Evolutionary conservation across 2,329 filamentous ascomycete species (phyloP), one percentile per base, ranked within the genome.

Genomic region (Tympanopsis confertula): DNA sequence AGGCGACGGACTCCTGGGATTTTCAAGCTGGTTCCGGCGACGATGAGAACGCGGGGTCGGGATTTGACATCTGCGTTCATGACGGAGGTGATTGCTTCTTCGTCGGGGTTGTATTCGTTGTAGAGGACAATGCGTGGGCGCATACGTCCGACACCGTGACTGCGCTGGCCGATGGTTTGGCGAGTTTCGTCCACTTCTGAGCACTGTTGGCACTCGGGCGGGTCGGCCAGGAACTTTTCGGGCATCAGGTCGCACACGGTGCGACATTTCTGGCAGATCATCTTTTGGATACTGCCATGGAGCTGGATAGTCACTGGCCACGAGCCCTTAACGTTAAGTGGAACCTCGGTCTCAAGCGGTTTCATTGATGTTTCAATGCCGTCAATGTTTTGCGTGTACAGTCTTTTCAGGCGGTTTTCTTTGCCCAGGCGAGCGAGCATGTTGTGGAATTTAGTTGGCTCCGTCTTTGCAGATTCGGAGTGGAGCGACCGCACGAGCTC

Each of bases 91-190:
- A 86, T 86, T 5, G 81, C 80, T 47, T 83, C 79, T 41, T 82
- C 78, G 45, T 86, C 81, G 2, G 81, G 81, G 49, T 85, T 84
- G 51, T 78, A 71, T 52, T 86, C 81, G 50, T 85, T 84, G 62
- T 86, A 86, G n/a, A 86, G 61, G 7, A 85, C 80, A 62, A 86
- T 84, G 39, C 81, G 71, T 19, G 81, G 81, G 22, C 81, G 70
- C 46, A 86, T 60, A 43, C 76, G 69, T 26, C 81, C 81, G 45
- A 86, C 72, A 1, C 81, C 81, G 47, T 84, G 80, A 49, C 78
- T 82, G 42, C 81, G 67, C 49, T 82, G 76, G 20, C 80, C 79
- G 15, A 69, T 69, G 38, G 66, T 64, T 24, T 69, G 71, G 44
- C 81, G 72, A 37, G 74, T 63, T 32, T 63, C 56, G 47, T 86